phyloP scores from a whole-genome alignment of 2,329 filamentous ascomycete species.

The Hymenoscyphus occultus region DNA sequence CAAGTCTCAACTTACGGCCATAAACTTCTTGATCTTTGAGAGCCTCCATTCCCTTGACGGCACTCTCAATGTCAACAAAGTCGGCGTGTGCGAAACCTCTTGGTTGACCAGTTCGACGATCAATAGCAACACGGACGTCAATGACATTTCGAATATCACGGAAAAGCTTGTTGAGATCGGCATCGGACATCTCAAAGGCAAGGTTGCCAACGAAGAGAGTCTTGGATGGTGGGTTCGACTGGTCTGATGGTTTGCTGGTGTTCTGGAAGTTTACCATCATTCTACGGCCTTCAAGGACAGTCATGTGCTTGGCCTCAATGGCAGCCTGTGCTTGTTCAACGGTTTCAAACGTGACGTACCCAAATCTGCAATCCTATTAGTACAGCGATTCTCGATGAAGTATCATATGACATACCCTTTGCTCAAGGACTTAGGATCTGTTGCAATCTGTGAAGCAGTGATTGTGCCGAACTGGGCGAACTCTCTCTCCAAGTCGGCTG shows the following conservation, averaged over 20 bases:
- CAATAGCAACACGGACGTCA: conserved; percentile 79
- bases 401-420: conserved; percentile 55
- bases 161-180: conserved; percentile 78
- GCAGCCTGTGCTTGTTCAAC: conserved; percentile 53
- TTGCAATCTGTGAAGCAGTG: conserved; percentile 51
- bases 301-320: conserved; percentile 55
- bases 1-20: conserved; percentile 62
- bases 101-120: conserved; percentile 75
- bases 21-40: conserved; percentile 59
- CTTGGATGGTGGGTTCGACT: conserved; percentile 50
- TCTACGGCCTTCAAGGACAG: conserved; percentile 61
- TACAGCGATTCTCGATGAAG: neutral
- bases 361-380: conserved; percentile 51
- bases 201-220: conserved; percentile 84
- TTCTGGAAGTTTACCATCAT: conserved; percentile 56
- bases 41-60: conserved; percentile 55
- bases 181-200: conserved; percentile 79
- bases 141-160: conserved; percentile 63
- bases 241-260: conserved; percentile 24
- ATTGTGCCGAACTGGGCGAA: conserved; percentile 58
- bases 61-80: conserved; percentile 66
- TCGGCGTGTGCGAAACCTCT: conserved; percentile 84
- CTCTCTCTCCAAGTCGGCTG: conserved; percentile 55
- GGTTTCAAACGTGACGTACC: conserved; percentile 59
- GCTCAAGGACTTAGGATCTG: conserved; percentile 61